Conservation (phyloP, 2,329 filamentous ascomycete genomes). For the Epichloe brachyelytri region DNA sequence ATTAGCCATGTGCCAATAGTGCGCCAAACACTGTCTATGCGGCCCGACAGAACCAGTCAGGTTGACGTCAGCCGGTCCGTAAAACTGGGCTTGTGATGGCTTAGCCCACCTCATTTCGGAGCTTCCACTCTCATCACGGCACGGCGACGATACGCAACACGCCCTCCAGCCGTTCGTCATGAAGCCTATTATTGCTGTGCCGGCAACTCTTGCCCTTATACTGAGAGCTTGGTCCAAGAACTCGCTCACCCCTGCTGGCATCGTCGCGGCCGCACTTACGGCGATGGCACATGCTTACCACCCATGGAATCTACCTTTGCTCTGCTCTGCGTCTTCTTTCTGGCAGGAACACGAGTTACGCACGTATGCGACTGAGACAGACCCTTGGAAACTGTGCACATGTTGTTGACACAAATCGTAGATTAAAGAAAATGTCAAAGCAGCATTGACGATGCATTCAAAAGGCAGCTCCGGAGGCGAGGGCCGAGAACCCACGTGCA, state of each 20-base stretch:
- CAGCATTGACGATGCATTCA: slow-evolving; percentile 64
- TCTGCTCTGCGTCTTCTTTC: slow-evolving; percentile 72
- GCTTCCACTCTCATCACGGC: not conserved
- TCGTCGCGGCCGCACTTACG: slow-evolving; percentile 59
- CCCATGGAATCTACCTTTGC: slow-evolving; percentile 83
- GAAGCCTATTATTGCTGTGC: slow-evolving; percentile 44
- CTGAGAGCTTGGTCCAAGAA: slow-evolving; percentile 58
- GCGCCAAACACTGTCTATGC: not conserved
- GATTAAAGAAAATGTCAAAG: slow-evolving; percentile 82
- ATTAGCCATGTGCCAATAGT: not conserved
- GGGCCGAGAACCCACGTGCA: slow-evolving; percentile 71
- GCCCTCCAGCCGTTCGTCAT: slow-evolving; percentile 23
- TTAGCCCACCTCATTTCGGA: not conserved
- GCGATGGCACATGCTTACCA: slow-evolving; percentile 77
- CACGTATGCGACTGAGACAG: slow-evolving; percentile 40
- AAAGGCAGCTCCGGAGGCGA: slow-evolving; percentile 65
- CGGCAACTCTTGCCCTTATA: slow-evolving; percentile 46
- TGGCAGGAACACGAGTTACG: slow-evolving; percentile 71
- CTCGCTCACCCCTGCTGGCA: slow-evolving; percentile 65
- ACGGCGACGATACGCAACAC: not conserved
- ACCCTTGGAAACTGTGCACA: not conserved
- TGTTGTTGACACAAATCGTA: slow-evolving; percentile 18
- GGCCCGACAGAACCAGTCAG: not conserved
- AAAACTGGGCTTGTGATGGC: not conserved
- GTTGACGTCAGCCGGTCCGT: not conserved